Conservation (phyloP, 495 filamentous ascomycete species). For the Penicillium arizonense region DNA sequence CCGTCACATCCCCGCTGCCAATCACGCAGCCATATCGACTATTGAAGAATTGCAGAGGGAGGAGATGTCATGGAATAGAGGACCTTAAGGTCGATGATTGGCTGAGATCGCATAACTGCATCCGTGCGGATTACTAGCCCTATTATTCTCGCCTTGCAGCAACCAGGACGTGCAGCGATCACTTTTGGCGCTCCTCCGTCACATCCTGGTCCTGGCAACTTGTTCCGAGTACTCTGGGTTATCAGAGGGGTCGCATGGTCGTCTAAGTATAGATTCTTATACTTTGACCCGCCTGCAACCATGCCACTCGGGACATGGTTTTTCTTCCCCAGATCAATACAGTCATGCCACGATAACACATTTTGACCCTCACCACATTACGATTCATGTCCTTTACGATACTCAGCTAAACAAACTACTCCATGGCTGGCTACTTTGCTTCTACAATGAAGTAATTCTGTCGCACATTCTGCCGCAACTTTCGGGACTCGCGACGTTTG, state of each 20-base stretch:
- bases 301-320: background rate
- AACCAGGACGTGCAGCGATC: constrained; percentile 11
- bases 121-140: constrained; percentile 22
- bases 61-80: constrained; percentile 7
- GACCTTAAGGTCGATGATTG: constrained; percentile 9
- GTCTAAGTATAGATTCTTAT: constrained; percentile 29
- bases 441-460: constrained; percentile 3
- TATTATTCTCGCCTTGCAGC: constrained; percentile 5
- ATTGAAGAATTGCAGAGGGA: constrained; percentile 17
- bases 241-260: background rate
- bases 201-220: constrained; percentile 11
- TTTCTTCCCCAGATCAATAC: constrained; percentile 3
- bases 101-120: constrained; percentile 11
- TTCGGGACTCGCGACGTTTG: background rate
- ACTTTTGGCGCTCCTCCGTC: constrained; percentile 18
- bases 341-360: constrained; percentile 15
- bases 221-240: background rate
- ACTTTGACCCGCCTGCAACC: constrained; percentile 8
- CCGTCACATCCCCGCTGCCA: constrained; percentile 24
- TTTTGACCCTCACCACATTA: too few relatives aligned
- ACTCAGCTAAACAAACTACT: background rate
- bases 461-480: background rate
- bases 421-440: background rate
- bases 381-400: too few relatives aligned
- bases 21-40: constrained; percentile 16